Evolutionary conservation across 129 eudicot species (phyloP).

Genomic region (Sambucus nigra): DNA sequence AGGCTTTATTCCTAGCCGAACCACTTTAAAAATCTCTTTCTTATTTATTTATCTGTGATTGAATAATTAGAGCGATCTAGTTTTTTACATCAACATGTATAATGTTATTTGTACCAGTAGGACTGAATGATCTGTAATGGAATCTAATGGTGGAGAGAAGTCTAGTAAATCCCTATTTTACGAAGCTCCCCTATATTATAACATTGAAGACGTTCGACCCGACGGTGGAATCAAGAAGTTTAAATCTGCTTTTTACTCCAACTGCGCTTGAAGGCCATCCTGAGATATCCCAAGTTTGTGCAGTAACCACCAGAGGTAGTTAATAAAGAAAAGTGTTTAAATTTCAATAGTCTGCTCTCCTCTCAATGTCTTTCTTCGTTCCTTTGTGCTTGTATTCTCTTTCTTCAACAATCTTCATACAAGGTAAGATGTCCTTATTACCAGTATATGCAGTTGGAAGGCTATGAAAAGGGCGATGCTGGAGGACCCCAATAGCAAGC

Average conservation of each 20-base stretch:
- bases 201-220: slow-evolving; percentile 72
- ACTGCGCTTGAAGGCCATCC: slow-evolving; percentile 81
- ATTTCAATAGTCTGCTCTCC: slow-evolving; percentile 1
- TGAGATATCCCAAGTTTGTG: slow-evolving; percentile 29
- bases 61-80: too few relatives aligned
- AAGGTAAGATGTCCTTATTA: slow-evolving; percentile 38
- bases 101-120: slow-evolving; percentile 13
- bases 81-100: too few relatives aligned
- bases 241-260: slow-evolving; percentile 78
- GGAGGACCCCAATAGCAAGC: too few relatives aligned
- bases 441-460: slow-evolving; percentile 72
- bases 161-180: slow-evolving; percentile 41
- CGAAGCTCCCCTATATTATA: slow-evolving; percentile 67
- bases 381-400: slow-evolving; percentile 2
- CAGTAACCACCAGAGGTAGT: slow-evolving; percentile 25
- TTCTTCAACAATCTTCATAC: slow-evolving; percentile 10
- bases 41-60: too few relatives aligned
- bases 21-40: too few relatives aligned
- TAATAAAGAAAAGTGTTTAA: neutral
- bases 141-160: slow-evolving; percentile 43
- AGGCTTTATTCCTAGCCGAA: too few relatives aligned
- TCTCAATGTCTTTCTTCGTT: slow-evolving; percentile 2
- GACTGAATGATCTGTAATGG: slow-evolving; percentile 62
- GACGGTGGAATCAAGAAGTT: slow-evolving; percentile 68
- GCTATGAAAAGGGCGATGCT: slow-evolving; percentile 90